Conservation (phyloP, 2,329 filamentous ascomycete genomes). For the Xylaria sp. region DNA sequence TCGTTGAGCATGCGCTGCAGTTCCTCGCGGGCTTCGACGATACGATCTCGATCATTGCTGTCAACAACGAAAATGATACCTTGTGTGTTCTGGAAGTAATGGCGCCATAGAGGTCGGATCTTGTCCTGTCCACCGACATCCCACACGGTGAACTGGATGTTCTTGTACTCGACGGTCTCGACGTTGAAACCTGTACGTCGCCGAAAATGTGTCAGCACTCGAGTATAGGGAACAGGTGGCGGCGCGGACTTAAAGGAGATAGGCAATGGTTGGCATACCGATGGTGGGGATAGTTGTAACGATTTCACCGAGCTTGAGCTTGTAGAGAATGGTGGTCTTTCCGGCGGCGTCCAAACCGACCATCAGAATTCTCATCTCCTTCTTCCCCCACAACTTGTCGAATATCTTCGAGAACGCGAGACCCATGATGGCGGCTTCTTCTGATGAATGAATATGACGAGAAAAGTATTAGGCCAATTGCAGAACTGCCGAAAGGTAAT, state of each 20-base stretch:
- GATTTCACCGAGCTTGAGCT: slow-evolving; percentile 99
- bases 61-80: slow-evolving; percentile 99
- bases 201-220: slow-evolving; percentile 32
- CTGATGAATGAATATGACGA: slow-evolving; percentile 45
- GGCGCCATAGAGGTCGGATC: slow-evolving; percentile 98
- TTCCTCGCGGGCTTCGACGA: slow-evolving; percentile 95
- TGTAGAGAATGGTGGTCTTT: slow-evolving; percentile 99
- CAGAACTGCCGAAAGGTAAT: slow-evolving; percentile 27
- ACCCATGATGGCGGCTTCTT: slow-evolving; percentile 83
- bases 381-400: slow-evolving; percentile 96
- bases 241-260: neutral
- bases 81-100: slow-evolving; percentile 99
- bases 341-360: slow-evolving; percentile 98
- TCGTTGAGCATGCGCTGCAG: slow-evolving; percentile 98
- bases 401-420: slow-evolving; percentile 96
- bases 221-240: neutral
- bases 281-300: slow-evolving; percentile 99
- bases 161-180: slow-evolving; percentile 99
- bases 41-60: slow-evolving; percentile 97
- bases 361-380: slow-evolving; percentile 99
- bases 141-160: slow-evolving; percentile 99
- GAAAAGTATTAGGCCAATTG: slow-evolving; percentile 37
- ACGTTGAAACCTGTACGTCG: slow-evolving; percentile 85
- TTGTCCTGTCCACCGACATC: slow-evolving; percentile 99
- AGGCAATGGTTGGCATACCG: slow-evolving; percentile 62